Conservation (phyloP, 1,139 yeast species). For the Diutina scorzettiae region DNA sequence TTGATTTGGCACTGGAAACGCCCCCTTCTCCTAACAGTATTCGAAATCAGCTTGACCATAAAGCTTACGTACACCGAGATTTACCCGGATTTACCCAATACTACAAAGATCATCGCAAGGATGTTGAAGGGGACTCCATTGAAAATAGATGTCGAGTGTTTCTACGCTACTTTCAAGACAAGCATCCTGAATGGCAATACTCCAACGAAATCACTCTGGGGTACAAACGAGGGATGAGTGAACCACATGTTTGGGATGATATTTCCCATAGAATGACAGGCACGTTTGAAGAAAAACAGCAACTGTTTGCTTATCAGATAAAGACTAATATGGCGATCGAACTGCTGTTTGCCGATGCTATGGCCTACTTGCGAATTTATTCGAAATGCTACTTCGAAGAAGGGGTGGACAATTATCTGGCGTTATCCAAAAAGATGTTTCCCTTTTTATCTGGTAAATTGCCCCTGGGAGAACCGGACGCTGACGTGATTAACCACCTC, state of each 20-base stretch:
- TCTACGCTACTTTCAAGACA: neutral
- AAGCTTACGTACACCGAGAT: too few species aligned
- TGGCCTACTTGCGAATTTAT: slow-evolving; percentile 21
- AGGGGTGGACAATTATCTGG: neutral
- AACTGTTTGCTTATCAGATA: slow-evolving; percentile 7
- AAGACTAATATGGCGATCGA: slow-evolving; percentile 10
- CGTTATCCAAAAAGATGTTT: slow-evolving; percentile 11
- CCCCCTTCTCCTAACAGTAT: too few species aligned
- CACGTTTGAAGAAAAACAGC: neutral
- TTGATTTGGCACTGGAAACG: too few species aligned
- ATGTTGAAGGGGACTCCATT: neutral
- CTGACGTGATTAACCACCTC: slow-evolving; percentile 14
- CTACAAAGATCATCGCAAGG: neutral
- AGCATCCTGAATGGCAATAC: neutral
- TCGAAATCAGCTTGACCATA: too few species aligned
- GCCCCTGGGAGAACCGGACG: slow-evolving; percentile 13
- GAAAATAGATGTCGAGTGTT: neutral
- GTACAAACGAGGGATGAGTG: neutral
- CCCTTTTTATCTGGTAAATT: slow-evolving; percentile 18
- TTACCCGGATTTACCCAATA: neutral
- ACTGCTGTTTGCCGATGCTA: slow-evolving; percentile 26
- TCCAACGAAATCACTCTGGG: neutral
- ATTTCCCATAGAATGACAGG: neutral
- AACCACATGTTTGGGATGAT: neutral
- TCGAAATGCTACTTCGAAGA: slow-evolving; percentile 24